Conservation (phyloP, 176 grass and related monocot genomes). For the Guadua angustifolia region DNA sequence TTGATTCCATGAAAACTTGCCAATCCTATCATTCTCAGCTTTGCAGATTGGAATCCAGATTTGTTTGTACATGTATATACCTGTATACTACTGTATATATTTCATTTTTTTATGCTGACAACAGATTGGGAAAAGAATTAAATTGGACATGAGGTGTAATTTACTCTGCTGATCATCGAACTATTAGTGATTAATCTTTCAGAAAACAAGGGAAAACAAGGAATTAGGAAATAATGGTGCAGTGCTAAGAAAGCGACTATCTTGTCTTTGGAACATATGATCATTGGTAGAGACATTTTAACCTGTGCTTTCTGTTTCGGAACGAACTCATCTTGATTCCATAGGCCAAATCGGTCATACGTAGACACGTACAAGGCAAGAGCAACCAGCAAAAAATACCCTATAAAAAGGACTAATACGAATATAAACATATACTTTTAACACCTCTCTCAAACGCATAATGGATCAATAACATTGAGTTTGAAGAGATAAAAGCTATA, state of each 20-base stretch:
- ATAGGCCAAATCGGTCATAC: too few relatives aligned
- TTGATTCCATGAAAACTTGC: constrained; percentile 29
- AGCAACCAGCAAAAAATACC: too few relatives aligned
- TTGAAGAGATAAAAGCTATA: too few relatives aligned
- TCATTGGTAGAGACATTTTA: constrained; percentile 42
- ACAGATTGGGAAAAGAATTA: not conserved
- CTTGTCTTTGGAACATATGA: constrained; percentile 11
- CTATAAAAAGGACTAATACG: too few relatives aligned
- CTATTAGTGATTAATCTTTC: not conserved
- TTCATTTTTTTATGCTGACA: not conserved
- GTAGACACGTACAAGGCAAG: too few relatives aligned
- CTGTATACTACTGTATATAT: not conserved
- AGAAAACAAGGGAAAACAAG: too few relatives aligned
- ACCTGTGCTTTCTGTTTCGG: constrained; percentile 18
- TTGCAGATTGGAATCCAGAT: constrained; percentile 32
- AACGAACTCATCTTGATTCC: too few relatives aligned
- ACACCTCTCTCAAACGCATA: too few relatives aligned
- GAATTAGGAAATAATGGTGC: not conserved
- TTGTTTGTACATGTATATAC: constrained; percentile 20
- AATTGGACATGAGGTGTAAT: not conserved
- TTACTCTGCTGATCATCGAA: not conserved
- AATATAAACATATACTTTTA: too few relatives aligned
- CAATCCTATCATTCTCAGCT: constrained; percentile 10
- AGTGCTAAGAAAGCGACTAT: not conserved
- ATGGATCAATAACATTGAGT: too few relatives aligned